These are phyloP conservation scores for Fusarium brevicatenulatum DNA, from an alignment of 2,329 filamentous ascomycete species.

Conservation along the genomic window DNA sequence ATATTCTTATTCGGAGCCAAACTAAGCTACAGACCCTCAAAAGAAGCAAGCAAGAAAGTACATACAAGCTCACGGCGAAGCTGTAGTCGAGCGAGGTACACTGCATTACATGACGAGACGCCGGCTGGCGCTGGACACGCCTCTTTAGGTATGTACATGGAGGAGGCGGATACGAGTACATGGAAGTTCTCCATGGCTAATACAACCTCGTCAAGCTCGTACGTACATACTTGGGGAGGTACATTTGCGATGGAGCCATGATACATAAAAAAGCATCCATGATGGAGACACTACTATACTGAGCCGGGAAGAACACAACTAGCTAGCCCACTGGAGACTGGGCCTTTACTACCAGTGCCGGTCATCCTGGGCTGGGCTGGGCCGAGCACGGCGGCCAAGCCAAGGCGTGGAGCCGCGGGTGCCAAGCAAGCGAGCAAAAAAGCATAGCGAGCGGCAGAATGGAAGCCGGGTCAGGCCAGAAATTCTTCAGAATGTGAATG, in stretches of 20 bases:
- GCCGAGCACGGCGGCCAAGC: slow-evolving; percentile 7
- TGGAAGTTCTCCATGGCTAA: slow-evolving; percentile 33
- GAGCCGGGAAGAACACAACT: slow-evolving; percentile 30
- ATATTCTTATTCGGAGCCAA: slow-evolving; percentile 22
- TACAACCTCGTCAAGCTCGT: slow-evolving; percentile 30
- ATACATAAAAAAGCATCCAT: slow-evolving; percentile 31
- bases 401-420: slow-evolving; percentile 20
- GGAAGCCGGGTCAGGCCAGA: slow-evolving; percentile 19
- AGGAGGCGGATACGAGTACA: slow-evolving; percentile 35
- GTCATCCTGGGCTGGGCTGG: slow-evolving; percentile 13
- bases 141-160: slow-evolving; percentile 29
- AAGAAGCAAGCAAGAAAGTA: slow-evolving; percentile 14
- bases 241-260: slow-evolving; percentile 29
- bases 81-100: slow-evolving; percentile 31
- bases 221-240: slow-evolving; percentile 11
- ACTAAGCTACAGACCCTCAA: slow-evolving; percentile 33
- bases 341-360: slow-evolving; percentile 26
- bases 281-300: slow-evolving; percentile 37
- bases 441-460: slow-evolving; percentile 8
- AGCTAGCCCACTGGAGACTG: slow-evolving; percentile 27
- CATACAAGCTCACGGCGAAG: slow-evolving; percentile 19
- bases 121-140: slow-evolving; percentile 20
- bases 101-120: slow-evolving; percentile 33
- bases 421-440: slow-evolving; percentile 3
- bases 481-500: background rate